phyloP scores from a whole-genome alignment of 106 monocot genomes.

The Triglochin maritima region DNA sequence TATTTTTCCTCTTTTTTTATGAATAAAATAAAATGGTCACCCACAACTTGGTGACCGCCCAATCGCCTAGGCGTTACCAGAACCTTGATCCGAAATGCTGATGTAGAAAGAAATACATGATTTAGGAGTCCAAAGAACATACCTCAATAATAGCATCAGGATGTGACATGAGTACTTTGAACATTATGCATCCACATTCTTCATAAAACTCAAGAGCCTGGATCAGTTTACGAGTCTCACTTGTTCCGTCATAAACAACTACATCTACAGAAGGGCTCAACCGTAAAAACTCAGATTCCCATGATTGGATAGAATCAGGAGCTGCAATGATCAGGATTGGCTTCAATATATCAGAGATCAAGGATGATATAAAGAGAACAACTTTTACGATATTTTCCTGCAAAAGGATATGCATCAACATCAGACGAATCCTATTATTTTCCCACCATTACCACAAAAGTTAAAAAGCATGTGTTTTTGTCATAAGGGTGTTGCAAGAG shows the following conservation, averaged over 20 bases:
- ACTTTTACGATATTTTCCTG: conserved; percentile 20
- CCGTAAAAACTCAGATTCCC: conserved; percentile 17
- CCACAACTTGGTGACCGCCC: no score
- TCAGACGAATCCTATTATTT: no score
- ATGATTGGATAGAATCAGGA: conserved; percentile 2
- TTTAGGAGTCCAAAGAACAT: conserved; percentile 5
- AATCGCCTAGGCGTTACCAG: no score
- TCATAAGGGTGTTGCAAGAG: no score
- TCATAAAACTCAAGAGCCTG: conserved; percentile 12
- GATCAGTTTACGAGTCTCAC: conserved; percentile 13
- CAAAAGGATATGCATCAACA: not conserved
- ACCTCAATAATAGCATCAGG: conserved; percentile 38
- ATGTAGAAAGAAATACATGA: no score
- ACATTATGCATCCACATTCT: conserved; percentile 15
- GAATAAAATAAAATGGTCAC: no score
- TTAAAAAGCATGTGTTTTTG: not conserved
- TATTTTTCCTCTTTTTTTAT: no score
- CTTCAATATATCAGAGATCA: conserved; percentile 1
- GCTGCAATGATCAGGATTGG: conserved; percentile 16
- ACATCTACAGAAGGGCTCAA: conserved; percentile 10
- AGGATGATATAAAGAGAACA: conserved; percentile 5
- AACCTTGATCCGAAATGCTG: no score
- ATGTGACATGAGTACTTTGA: conserved; percentile 16
- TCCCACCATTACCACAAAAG: not conserved
- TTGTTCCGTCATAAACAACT: conserved; percentile 15